These are phyloP conservation scores for Pichia cabralensis DNA, from an alignment of 805 yeast species.

Conservation along the genomic window DNA sequence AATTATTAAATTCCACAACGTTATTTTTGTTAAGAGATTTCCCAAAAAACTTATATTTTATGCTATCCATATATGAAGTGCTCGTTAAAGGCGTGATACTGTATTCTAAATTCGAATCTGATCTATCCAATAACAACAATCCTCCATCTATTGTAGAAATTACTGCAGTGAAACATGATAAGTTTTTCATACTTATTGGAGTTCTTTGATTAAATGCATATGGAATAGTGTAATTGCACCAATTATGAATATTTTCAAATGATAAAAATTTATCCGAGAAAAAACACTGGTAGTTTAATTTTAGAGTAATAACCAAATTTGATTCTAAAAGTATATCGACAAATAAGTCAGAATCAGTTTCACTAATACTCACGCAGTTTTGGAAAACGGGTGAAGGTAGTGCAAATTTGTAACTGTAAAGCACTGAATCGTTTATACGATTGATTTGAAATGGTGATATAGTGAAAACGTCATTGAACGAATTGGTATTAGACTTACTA, in stretches of 20 bases:
- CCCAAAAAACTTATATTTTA: conserved; percentile 21
- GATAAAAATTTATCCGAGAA: conserved; percentile 10
- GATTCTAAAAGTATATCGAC: conserved; percentile 44
- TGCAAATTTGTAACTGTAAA: conserved; percentile 15
- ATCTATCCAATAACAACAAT: conserved; percentile 42
- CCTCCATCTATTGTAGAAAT: conserved; percentile 74
- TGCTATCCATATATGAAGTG: conserved; percentile 31
- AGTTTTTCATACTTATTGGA: conserved; percentile 43
- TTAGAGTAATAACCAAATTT: conserved; percentile 43
- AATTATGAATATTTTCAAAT: conserved; percentile 30
- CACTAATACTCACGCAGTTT: conserved; percentile 30
- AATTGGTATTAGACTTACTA: too few species aligned
- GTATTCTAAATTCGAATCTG: conserved; percentile 11
- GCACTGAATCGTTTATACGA: neutral
- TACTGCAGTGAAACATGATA: conserved; percentile 36
- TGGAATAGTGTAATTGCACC: conserved; percentile 65
- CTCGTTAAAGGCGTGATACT: conserved; percentile 40
- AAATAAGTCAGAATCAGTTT: conserved; percentile 26
- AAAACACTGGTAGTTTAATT: conserved; percentile 36
- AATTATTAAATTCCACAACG: conserved; percentile 14
- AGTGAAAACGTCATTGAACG: too few species aligned
- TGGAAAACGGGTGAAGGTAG: conserved; percentile 29
- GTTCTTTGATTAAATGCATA: conserved; percentile 49
- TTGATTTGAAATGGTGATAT: conserved; percentile 3
- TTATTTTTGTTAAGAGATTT: conserved; percentile 1